Conservation (phyloP, 208 protist genomes). For the Angomonas deanei region DNA sequence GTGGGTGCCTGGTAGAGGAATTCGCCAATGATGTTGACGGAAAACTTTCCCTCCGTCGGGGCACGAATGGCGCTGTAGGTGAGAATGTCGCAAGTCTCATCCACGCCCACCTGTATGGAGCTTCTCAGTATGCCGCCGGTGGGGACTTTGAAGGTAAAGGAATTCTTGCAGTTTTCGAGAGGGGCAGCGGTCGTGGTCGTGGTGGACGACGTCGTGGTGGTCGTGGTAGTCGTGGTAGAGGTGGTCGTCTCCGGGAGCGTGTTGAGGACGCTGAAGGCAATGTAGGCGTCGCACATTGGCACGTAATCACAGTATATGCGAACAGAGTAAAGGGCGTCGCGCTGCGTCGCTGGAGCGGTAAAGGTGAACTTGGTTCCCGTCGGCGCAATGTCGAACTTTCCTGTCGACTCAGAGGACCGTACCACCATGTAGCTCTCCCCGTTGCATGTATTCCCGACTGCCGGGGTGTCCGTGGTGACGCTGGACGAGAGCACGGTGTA, state of each 20-base stretch:
- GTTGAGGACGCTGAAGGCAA: slow-evolving; percentile 26
- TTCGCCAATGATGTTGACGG: slow-evolving; percentile 67
- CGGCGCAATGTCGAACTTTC: slow-evolving; percentile 35
- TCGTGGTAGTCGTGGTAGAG: neutral
- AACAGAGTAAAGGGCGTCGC: slow-evolving; percentile 1
- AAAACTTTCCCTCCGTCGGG: slow-evolving; percentile 17
- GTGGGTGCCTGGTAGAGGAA: slow-evolving; percentile 57
- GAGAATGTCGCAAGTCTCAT: slow-evolving; percentile 24
- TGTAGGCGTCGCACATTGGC: slow-evolving; percentile 22
- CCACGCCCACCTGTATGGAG: slow-evolving; percentile 23
- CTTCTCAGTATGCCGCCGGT: slow-evolving; percentile 34
- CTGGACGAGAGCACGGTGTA: slow-evolving; percentile 15
- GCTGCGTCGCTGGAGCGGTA: slow-evolving; percentile 11
- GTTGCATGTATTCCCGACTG: slow-evolving; percentile 10
- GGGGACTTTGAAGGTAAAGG: slow-evolving; percentile 42
- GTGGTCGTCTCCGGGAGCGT: neutral
- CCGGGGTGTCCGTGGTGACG: slow-evolving; percentile 5
- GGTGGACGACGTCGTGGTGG: slow-evolving; percentile 9
- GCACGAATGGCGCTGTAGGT: slow-evolving; percentile 38
- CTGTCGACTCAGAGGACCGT: neutral
- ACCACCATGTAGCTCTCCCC: slow-evolving; percentile 9
- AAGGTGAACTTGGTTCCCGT: slow-evolving; percentile 25
- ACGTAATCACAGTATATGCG: slow-evolving; percentile 30
- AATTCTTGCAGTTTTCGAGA: slow-evolving; percentile 20
- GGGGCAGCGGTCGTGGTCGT: slow-evolving; percentile 1